Evolutionary conservation across 2,329 filamentous ascomycete species (phyloP).

Genomic region (Madurella mycetomatis): DNA sequence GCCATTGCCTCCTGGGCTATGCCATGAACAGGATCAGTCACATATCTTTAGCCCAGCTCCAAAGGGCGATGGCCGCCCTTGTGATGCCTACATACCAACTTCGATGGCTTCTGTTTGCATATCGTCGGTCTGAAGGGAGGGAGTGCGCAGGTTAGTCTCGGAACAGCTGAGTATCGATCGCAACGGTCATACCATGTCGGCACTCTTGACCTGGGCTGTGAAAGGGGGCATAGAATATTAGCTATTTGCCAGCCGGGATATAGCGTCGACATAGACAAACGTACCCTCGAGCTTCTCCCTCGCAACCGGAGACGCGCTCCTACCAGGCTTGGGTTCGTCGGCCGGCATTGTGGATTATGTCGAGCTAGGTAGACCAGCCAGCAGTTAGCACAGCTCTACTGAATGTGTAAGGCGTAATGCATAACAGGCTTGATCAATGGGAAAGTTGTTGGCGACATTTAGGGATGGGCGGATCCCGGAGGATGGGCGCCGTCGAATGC

Average conservation of each 20-base stretch:
- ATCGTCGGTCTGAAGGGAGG: constrained; percentile 71
- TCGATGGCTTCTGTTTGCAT: constrained; percentile 96
- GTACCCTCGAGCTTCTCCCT: constrained; percentile 75
- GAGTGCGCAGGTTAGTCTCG: constrained; percentile 18
- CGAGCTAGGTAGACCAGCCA: not conserved
- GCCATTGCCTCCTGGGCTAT: constrained; percentile 60
- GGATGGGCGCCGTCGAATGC: not conserved
- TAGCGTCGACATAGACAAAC: constrained; percentile 12
- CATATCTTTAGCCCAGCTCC: not conserved
- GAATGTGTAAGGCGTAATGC: not conserved
- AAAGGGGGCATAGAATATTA: constrained; percentile 12
- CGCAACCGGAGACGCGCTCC: constrained; percentile 43
- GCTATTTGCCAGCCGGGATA: constrained; percentile 1
- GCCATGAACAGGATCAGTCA: constrained; percentile 13
- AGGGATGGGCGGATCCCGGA: not conserved
- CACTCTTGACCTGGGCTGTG: constrained; percentile 92
- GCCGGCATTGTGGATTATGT: constrained; percentile 20
- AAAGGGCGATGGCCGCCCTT: not conserved
- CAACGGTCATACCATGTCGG: constrained; percentile 77
- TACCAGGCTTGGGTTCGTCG: constrained; percentile 33
- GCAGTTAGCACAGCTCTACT: not conserved
- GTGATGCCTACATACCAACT: constrained; percentile 68
- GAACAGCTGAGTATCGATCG: constrained; percentile 10
- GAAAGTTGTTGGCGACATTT: not conserved
- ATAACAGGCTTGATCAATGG: not conserved